Conservation (phyloP, 2,329 filamentous ascomycete genomes). For the Scedosporium minutisporum region DNA sequence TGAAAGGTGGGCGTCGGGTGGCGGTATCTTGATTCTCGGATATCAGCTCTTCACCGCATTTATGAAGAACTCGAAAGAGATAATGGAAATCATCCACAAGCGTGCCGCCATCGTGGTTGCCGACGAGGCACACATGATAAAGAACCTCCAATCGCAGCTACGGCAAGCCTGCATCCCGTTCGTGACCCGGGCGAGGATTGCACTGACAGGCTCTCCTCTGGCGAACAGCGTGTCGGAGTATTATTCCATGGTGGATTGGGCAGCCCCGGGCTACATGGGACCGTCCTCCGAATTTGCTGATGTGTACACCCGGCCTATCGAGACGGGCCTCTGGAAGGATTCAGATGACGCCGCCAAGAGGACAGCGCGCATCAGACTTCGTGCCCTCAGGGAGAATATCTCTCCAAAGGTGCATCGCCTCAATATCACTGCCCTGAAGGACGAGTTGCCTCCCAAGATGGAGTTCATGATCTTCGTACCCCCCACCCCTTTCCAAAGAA, state of each 20-base stretch:
- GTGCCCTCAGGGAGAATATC: conserved; percentile 61
- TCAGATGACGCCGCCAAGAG: conserved; percentile 47
- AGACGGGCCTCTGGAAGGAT: conserved; percentile 58
- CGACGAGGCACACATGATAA: conserved; percentile 77
- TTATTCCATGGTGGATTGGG: conserved; percentile 80
- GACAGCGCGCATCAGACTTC: conserved; percentile 54
- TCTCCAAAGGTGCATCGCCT: conserved; percentile 69
- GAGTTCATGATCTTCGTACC: conserved; percentile 75
- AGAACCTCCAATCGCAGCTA: conserved; percentile 49
- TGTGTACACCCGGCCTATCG: conserved; percentile 65
- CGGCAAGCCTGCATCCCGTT: conserved; percentile 48
- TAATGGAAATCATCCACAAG: conserved; percentile 40
- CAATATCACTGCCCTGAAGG: conserved; percentile 56
- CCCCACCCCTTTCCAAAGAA: conserved; percentile 54
- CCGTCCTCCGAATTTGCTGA: conserved; percentile 55
- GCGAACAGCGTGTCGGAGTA: conserved; percentile 80
- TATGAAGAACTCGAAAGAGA: conserved; percentile 20
- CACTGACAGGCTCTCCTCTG: conserved; percentile 77
- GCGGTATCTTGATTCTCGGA: conserved; percentile 69
- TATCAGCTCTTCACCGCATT: conserved; percentile 52
- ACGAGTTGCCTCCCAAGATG: conserved; percentile 61
- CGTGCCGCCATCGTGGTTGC: conserved; percentile 65
- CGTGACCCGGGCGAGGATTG: conserved; percentile 61
- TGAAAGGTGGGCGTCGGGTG: conserved; percentile 47
- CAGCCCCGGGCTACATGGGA: conserved; percentile 70